phyloP scores from a whole-genome alignment of 257 asterid genomes.

The Solanum sparsipilum region DNA sequence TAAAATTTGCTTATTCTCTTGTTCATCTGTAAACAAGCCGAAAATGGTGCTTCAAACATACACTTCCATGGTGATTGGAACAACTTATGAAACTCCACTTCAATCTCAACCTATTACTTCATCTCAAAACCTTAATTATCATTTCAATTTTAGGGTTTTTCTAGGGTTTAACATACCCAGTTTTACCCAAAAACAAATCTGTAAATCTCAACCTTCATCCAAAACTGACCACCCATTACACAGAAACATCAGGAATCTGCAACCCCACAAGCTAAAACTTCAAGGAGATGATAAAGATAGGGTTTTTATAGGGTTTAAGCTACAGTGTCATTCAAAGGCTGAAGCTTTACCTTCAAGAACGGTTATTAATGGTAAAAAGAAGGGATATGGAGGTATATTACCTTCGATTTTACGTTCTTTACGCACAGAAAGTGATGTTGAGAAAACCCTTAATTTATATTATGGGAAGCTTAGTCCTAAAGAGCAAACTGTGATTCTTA shows the following conservation, averaged over 20 bases:
- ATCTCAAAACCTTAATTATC: constrained; percentile 25
- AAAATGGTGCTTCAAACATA: constrained; percentile 13
- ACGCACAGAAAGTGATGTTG: constrained; percentile 51
- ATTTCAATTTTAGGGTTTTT: constrained; percentile 25
- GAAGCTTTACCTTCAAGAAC: constrained; percentile 26
- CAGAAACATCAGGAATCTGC: constrained; percentile 4
- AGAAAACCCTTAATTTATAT: constrained; percentile 40
- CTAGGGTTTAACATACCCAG: constrained; percentile 24
- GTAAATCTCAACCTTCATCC: background rate
- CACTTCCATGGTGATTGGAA: constrained; percentile 13
- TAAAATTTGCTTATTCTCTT: background rate
- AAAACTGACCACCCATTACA: background rate
- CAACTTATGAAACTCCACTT: background rate
- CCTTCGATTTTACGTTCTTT: constrained; percentile 55
- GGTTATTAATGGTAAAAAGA: constrained; percentile 30
- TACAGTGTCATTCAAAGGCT: constrained; percentile 31
- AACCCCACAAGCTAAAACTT: constrained; percentile 17
- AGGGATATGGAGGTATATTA: constrained; percentile 56
- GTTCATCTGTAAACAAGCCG: background rate
- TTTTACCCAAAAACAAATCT: background rate
- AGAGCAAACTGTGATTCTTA: constrained; percentile 86
- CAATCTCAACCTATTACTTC: constrained; percentile 12
- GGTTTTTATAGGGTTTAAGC: constrained; percentile 46
- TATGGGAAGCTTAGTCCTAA: constrained; percentile 61
- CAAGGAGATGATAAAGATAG: constrained; percentile 6